phyloP scores from a whole-genome alignment of 2,329 filamentous ascomycete genomes.

The Paracoccidioides brasiliensis region DNA sequence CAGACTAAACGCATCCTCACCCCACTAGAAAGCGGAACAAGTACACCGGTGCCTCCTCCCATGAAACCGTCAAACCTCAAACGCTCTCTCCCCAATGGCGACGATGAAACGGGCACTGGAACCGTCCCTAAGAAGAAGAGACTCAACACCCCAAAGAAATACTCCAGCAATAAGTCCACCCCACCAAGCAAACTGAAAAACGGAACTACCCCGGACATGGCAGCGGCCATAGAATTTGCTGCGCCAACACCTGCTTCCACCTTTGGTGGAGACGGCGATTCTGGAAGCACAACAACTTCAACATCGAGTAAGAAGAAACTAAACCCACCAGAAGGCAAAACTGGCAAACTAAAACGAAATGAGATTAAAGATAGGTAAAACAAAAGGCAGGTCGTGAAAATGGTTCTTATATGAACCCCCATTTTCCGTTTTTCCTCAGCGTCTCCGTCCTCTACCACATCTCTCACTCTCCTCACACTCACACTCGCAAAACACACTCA shows the following conservation, averaged over 20 bases:
- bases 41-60: slow-evolving; percentile 4
- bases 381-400: neutral
- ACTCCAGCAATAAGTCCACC: slow-evolving; percentile 24
- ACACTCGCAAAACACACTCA: no score
- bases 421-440: neutral
- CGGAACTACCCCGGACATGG: slow-evolving; percentile 26
- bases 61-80: slow-evolving; percentile 23
- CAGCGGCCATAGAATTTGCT: neutral
- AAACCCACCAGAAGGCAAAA: neutral
- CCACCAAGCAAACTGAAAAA: slow-evolving; percentile 30
- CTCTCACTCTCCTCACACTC: no score
- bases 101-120: slow-evolving; percentile 23
- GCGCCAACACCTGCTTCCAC: neutral
- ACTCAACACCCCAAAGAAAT: slow-evolving; percentile 16
- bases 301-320: slow-evolving; percentile 1
- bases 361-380: neutral
- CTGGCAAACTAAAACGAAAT: neutral
- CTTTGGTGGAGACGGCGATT: neutral
- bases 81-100: slow-evolving; percentile 27
- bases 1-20: slow-evolving; percentile 36
- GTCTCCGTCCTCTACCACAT: neutral
- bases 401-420: neutral
- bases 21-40: slow-evolving; percentile 25
- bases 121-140: slow-evolving; percentile 40
- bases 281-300: neutral